Evolutionary conservation across 2,329 filamentous ascomycete species (phyloP), one percentile per base, ranked within the genome.

Genomic region (Penicillium sp.): DNA sequence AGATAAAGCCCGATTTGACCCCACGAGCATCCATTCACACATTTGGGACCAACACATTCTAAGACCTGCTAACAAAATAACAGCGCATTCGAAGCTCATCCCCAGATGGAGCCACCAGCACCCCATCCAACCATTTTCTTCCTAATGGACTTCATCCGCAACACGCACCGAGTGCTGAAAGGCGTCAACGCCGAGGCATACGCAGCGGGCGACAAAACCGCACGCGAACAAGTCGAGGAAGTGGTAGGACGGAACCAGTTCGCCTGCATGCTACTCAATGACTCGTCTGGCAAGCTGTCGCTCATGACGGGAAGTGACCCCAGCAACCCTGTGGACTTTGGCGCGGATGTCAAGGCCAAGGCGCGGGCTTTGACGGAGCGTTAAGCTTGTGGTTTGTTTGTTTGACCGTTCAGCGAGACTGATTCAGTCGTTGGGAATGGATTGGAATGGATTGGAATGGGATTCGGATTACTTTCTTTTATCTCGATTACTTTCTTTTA

Each of bases 121-220:
- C 50, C 61, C 9, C 52, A 66, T 49, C 61, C 66, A 23, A 62
- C 67, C 7, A 37, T 64, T 27, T 63, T 65, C 51, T 86, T 86
- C 64, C 74, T 84, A 49, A 68, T 84, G 35, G 81, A 88, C 68
- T 88, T 88, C 63, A 69, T 88, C 46, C 82, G 83, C 46, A 86
- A 88, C 66, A 80, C 87, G 52, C 83, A 87, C 66, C 82, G 50
- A 25, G 45, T 54, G 33, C 54, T 69, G 2, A 49, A 59, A 38
- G 29, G 32, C 7, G 52, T 68, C 33, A 61, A 69, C 45, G 13
- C 50, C 12, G 39, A 54, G 1, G 63, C 65, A 41, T 59, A 63
- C 46, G 55, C 51, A 7, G 47, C 56, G 0, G 61, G 61, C 9
- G 64, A 66, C 47, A 39, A 20, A 4, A 37, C 37, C 13, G 47